These are phyloP conservation scores for Xylariaceae sp. DNA, from an alignment of 2,329 filamentous ascomycete species.

Conservation along the genomic window DNA sequence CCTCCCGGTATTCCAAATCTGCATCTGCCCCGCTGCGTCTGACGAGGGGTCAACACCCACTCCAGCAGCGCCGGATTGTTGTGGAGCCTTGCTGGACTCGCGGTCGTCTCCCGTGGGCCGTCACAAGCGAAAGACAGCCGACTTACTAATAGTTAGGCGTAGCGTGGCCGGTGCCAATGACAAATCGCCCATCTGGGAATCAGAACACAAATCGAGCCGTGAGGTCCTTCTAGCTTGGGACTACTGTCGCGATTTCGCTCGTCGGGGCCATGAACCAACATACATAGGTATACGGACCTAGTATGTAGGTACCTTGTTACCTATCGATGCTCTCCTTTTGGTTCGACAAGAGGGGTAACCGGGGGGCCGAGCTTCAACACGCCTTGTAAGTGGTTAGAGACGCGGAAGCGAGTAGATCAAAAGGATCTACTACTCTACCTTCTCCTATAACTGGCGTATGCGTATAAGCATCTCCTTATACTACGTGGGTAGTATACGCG, in stretches of 20 bases:
- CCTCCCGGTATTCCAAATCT: constrained; percentile 29
- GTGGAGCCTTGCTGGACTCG: background rate
- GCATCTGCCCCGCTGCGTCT: constrained; percentile 20
- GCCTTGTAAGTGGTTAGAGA: constrained; percentile 1
- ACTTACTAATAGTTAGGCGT: background rate
- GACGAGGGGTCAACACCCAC: constrained; percentile 14
- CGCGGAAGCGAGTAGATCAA: background rate
- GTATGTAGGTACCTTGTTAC: too few relatives aligned
- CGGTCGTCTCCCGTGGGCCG: too few relatives aligned
- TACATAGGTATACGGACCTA: too few relatives aligned
- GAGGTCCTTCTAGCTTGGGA: background rate
- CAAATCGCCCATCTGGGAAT: constrained; percentile 10
- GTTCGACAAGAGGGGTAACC: constrained; percentile 15
- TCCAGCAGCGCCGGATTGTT: background rate
- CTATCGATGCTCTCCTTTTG: background rate
- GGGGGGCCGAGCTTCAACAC: background rate
- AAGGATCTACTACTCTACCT: background rate
- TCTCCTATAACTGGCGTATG: background rate
- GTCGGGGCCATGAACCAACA: background rate
- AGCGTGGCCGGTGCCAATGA: constrained; percentile 2
- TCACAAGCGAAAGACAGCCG: background rate
- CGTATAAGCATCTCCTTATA: too few relatives aligned
- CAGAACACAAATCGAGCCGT: background rate
- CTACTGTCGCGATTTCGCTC: background rate
- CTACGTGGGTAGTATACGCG: too few relatives aligned